Evolutionary conservation across 345 rosid species (phyloP), one percentile per base, ranked within the genome.

Genomic region (Gossypium anomalum): DNA sequence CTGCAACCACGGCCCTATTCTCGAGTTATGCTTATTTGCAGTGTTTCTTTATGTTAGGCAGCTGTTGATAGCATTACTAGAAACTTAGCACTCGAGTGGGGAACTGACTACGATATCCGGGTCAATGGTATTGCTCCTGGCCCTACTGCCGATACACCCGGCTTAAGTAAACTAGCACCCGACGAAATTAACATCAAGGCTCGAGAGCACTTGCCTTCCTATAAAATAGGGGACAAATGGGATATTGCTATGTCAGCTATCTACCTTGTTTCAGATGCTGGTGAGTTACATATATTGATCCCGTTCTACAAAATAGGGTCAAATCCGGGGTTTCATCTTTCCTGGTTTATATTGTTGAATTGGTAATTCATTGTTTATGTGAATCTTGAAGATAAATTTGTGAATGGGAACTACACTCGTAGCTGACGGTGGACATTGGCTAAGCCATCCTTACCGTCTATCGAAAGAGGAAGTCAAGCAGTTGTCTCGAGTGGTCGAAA

Each of bases 231-330:
- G 17, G 90, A 92, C 75, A 92, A 85, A 83, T 89, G 94, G 94
- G 97, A 92, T 81, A 86, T 92, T 73, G 94, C 93, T 19, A 49
- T 92, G 94, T 91, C 97, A 48, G 91, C 94, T 43, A 72, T 92
- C 34, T 92, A 89, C 84, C 87, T 92, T 25, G 76, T 82, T 75
- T 89, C 88, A 41, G 87, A 84, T 81, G 84, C 91, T 25, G 97
- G 97, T 90, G 73, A 72, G 88, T 73, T 13, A 16, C 41, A 34
- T 34, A 34, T 49, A 4, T 62, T 57, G 0, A 29, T 64, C 53
- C 53, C n/a, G 41, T 34, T 5, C 41, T 34, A 34, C 41, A 34
- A 34, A 34, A 34, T 34, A 5, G 41, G 41, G 41, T 34, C 41
- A 34, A 34, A 34, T 34, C 41, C 41, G 41, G 7, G 7, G 41